Conservation (phyloP, 257 asterid species). For the Forsythia viridissima region DNA sequence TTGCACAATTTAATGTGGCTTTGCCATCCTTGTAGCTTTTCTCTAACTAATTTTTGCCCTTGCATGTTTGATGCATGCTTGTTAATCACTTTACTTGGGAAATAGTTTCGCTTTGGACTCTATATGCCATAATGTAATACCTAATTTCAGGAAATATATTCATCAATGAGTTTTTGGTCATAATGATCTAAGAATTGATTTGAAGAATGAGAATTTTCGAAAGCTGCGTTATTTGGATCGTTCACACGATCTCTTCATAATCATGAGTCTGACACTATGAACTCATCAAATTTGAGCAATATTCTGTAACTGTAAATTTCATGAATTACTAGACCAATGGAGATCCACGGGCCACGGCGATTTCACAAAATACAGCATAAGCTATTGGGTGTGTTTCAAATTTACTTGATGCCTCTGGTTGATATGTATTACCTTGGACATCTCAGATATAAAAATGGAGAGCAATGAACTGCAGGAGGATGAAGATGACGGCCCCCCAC, state of each 20-base stretch:
- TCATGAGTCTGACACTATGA: neutral
- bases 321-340: conserved; percentile 10
- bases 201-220: neutral
- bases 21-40: too few species aligned
- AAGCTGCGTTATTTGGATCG: neutral
- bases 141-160: conserved; percentile 4
- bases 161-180: conserved; percentile 7
- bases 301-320: conserved; percentile 18
- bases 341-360: neutral
- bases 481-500: conserved; percentile 71
- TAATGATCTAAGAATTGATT: conserved; percentile 1
- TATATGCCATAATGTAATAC: neutral
- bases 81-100: neutral
- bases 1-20: neutral
- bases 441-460: conserved; percentile 42
- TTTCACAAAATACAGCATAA: neutral
- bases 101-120: neutral
- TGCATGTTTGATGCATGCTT: neutral
- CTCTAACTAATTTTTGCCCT: neutral
- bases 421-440: conserved; percentile 26
- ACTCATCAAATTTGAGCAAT: conserved; percentile 5
- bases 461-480: conserved; percentile 35
- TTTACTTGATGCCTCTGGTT: conserved; percentile 18
- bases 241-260: neutral
- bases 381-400: conserved; percentile 8